Evolutionary conservation across 2,329 filamentous ascomycete genomes (phyloP), one percentile per base, ranked within the genome.

Genomic region (Trichocomaceae sp.): DNA sequence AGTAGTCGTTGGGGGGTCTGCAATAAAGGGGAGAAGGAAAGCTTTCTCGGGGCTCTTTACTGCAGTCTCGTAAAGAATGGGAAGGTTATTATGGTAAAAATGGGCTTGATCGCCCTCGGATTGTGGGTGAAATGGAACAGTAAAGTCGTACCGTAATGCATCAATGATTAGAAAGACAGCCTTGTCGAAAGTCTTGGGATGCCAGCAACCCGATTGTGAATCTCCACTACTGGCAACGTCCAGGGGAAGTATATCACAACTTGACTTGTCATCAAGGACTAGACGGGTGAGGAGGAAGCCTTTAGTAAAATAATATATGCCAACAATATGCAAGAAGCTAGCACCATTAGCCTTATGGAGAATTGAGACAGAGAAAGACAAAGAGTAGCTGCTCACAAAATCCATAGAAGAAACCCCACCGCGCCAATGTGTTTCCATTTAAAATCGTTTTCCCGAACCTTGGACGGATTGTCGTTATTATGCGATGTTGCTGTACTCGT

Each of bases 91-190:
- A 71, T 96, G 91, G 70, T 89, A 99, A 57, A 86, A 75, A 58
- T 82, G 81, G 12, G 78, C 73, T 42, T 69, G 62, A 33, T 79
- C 73, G 49, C 67, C 66, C 51, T 72, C 66, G 8, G 72, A 65
- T 33, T 75, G 76, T 47, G 74, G 66, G 62, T 78, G 71, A 57
- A 87, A 85, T 0, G 93, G 93, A 10, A 97, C 83, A 0, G 92
- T 95, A 64, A 99, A 99, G 71, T 99, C 93, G 73, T 99, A 99
- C 57, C 93, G 86, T 56, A 99, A 79, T 52, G 93, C 93, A 71
- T 99, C 93, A 56, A 99, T 87, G 50, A 99, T 76, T 54, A 99
- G 82, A 22, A 99, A 81, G 47, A 99, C 85, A 10, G 92, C 91
- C 68, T 91, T 93, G 59, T 95, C 83, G 68, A 97, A 99, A 1